Conservation (phyloP, 164 flowering plant species). For the Vitis cinerea region DNA sequence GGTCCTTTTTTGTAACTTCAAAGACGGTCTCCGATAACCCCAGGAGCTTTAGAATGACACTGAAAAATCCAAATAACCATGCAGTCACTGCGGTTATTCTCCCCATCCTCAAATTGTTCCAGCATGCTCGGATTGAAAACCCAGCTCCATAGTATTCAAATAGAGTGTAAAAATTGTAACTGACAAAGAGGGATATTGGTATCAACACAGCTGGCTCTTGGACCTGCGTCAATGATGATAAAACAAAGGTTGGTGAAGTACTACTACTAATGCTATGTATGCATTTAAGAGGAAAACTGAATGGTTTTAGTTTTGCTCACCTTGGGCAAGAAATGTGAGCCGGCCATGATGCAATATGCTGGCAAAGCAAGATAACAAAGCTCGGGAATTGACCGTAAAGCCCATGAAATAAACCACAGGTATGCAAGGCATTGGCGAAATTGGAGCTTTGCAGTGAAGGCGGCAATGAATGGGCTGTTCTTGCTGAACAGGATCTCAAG, state of each 20-base stretch:
- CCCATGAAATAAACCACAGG: constrained; percentile 25
- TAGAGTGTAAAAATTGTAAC: constrained; percentile 28
- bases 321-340: constrained; percentile 54
- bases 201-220: too few relatives aligned
- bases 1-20: constrained; percentile 46
- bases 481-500: constrained; percentile 42
- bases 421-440: constrained; percentile 47
- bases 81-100: constrained; percentile 33
- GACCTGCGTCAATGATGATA: too few relatives aligned
- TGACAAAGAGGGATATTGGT: constrained; percentile 17
- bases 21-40: constrained; percentile 45
- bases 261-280: too few relatives aligned
- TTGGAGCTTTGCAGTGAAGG: constrained; percentile 29
- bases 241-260: too few relatives aligned
- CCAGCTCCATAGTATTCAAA: constrained; percentile 33
- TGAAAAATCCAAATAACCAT: constrained; percentile 38
- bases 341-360: constrained; percentile 50
- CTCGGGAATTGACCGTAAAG: constrained; percentile 44
- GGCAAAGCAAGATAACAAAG: constrained; percentile 48
- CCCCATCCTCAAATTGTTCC: constrained; percentile 43
- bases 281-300: too few relatives aligned
- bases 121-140: constrained; percentile 43
- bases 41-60: constrained; percentile 35
- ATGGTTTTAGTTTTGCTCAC: constrained; percentile 12
- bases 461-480: constrained; percentile 28